Base-by-base conservation (phyloP, 768 basidiomycete genomes). In the Mycena belliarum region DNA sequence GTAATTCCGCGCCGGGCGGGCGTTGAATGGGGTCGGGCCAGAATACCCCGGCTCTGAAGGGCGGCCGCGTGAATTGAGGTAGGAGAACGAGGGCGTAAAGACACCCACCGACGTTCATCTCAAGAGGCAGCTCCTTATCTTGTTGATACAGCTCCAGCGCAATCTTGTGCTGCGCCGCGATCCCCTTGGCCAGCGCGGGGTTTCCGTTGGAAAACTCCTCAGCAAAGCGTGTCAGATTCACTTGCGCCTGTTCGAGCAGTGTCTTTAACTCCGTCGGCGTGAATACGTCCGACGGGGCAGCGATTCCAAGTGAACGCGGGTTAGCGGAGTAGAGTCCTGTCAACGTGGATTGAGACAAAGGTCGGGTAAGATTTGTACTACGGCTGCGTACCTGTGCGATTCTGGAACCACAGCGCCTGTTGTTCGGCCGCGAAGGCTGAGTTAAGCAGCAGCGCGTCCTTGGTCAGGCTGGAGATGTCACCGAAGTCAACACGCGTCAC, bases 41-140 rank as follows among this genome's bases (percentile, higher is more conserved):
- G 69, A 66, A 44, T 73, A 74, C 2, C 73, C 73, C 4, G 73
- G 73, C 46, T 73, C 73, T 73, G 18, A 6, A n/a, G 23, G 4
- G 16, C 23, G 10, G n/a, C 33, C 2, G 29, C 12, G 33, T 14
- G 12, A 35, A 4, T 14, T 35, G 6, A 9, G 33, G 16, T n/a
- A 15, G 33, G 16, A 14, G 14, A 9, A 35, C 37, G 35, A 35
- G 11, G 35, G 18, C 18, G 33, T 14, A 35, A 12, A 32, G 29
- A 35, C 18, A 18, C 37, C 2, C 18, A 72, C 73, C 72, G 20
- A 69, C 49, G 47, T 71, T 74, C 40, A 72, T 59, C 41, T 74
- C 73, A 4, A 72, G 58, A 1, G 69, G 67, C 0, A 70, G 63
- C 21, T 65, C 57, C 25, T 59, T 57, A 33, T 71, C 63, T 16